Base-by-base conservation (phyloP, 495 filamentous ascomycete genomes). In the Emericellopsis terricola region DNA sequence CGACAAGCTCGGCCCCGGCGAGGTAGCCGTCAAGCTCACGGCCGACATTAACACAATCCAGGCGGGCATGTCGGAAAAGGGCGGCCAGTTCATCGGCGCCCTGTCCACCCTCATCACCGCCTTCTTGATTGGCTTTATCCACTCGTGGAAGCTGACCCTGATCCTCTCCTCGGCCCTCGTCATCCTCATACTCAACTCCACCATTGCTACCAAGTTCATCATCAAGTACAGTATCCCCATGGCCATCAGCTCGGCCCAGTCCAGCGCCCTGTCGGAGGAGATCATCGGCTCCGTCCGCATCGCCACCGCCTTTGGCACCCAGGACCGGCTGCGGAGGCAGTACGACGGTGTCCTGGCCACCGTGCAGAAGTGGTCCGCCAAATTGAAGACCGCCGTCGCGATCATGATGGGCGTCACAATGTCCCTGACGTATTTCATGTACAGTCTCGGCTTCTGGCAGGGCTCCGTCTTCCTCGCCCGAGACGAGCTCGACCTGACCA, bases 261-360 rank as follows among this genome's bases (percentile, higher is more conserved):
- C 28, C 36, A 38, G 32, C 15, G 20, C 29, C 2, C 32, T 87
- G 18, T 81, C 78, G 0, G 81, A 91, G 50, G 81, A 86, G 47
- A 78, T 83, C 29, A 63, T 89, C 29, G 84, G 78, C 2, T 75
- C 83, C 42, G 60, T 81, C 15, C 84, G 81, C 50, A 42, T 13
- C 46, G 41, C 11, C 8, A 28, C 31, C 23, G 28, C 36, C 13
- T 38, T 38, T 11, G 28, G 29, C 19, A 32, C 29, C 19, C 36
- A 26, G 3, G 28, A 23, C 8, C 20, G 29, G 6, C 36, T 38
- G n/a, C 29, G 26, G 13, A 18, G 44, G 44, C 15, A 60, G 59
- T 6, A 34, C 8, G 65, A 81, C 43, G 68, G 59, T 41, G 78
- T 65, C 60, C 78, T 80, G 8, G 56, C 59, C 47, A 80, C 73